Evolutionary conservation across 164 flowering plant species (phyloP), one percentile per base, ranked within the genome.

Genomic region (Dillenia suffruticosa): DNA sequence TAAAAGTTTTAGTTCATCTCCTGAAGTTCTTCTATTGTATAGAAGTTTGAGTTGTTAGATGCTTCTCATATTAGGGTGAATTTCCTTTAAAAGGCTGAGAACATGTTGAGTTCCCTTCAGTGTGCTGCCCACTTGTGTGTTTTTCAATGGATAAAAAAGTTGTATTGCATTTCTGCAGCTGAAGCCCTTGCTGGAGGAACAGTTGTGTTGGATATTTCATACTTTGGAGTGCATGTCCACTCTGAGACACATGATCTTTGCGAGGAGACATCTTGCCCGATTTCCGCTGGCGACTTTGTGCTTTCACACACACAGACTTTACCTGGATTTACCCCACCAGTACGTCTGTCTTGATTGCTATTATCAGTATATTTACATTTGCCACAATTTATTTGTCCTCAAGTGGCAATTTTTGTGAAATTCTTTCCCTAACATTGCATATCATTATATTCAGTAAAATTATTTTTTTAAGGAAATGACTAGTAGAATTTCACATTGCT

Each of bases 211-310:
- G 76, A 74, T 9, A 82, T 82, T 44, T 51, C 63, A 3, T 80
- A 59, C 46, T 72, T 74, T 61, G 66, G 75, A 16, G 40, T 80
- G 22, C 76, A 58, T 19, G 71, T 80, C 65, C 75, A 76, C 61
- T 32, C 49, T 44, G 84, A 82, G 70, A 52, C 58, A 1, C 72
- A 63, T 57, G 71, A 80, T 48, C 79, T 82, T 44, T 80, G 82
- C 53, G 61, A 78, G 17, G 71, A 72, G 61, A 10, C 60, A 51
- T 56, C 77, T 14, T 72, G 78, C 56, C 82, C 82, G 3, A 47
- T 78, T 48, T 52, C 75, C 13, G 64, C 56, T 9, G 79, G 82
- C 19, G 24, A 69, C 44, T 78, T 78, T 51, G 66, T 70, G 51
- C 68, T 78, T 49, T 71, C 79, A 45, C 76, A 78, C 67, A 47